Base-by-base conservation (phyloP, 306 rosid genomes). In the Argentina anserina region DNA sequence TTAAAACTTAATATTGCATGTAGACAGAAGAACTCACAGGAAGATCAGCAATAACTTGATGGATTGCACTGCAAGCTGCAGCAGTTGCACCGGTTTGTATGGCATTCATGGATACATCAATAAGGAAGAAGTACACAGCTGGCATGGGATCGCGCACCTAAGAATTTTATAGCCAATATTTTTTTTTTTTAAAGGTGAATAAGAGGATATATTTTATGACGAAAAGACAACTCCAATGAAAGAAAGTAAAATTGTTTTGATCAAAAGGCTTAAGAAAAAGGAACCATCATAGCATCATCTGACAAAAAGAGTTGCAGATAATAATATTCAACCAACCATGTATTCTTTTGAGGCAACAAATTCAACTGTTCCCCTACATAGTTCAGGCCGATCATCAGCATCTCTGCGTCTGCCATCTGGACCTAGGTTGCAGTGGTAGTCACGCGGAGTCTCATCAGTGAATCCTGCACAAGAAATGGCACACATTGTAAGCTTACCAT, bases 61-160 rank as follows among this genome's bases (percentile, higher is more conserved):
- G 81, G 78, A 94, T 91, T 78, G 96, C 97, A 88, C 95, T 86
- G 95, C 99, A 94, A 68, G 99, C 99, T 78, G 99, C 99, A 76
- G 93, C 99, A 62, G 99, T 83, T 61, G 99, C 99, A 81, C 99
- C 99, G 81, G 95, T 94, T 87, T 94, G 97, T 70, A 94, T 79
- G 53, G 99, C 95, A 79, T 94, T 94, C 96, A 89, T 88, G 67
- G 99, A 91, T 58, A 91, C 99, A 86, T 94, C 99, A 34, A 94
- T 81, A 78, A 94, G 97, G 80, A 91, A 94, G 81, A 94, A 94
- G 81, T 86, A 94, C 63, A 87, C 95, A 50, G 99, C 97, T 6
- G 99, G 96, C 97, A 94, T 94, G 73, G 99, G 99, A 79, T 94
- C 97, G 40, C 99, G 95, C 74, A 94, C 99, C 97, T 94, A 76